phyloP scores from a whole-genome alignment of 805 yeast species.

The Isabelozyma pseudorhagii region DNA sequence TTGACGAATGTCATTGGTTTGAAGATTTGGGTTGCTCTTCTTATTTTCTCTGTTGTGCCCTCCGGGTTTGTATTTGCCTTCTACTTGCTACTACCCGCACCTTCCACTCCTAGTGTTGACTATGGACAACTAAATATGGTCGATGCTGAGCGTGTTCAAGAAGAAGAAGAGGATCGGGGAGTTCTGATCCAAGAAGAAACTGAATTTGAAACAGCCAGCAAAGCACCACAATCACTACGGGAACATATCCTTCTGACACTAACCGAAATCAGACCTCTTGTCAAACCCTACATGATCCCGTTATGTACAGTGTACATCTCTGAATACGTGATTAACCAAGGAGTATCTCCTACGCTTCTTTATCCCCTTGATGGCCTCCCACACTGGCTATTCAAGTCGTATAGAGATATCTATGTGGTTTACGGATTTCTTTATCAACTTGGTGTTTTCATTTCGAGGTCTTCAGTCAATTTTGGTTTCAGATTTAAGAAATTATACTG shows the following conservation, averaged over 20 bases:
- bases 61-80: slow-evolving; percentile 42
- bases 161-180: not conserved
- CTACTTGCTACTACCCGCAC: slow-evolving; percentile 21
- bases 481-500: slow-evolving; percentile 57
- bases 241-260: slow-evolving; percentile 19
- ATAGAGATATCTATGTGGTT: slow-evolving; percentile 85
- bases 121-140: slow-evolving; percentile 1
- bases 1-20: slow-evolving; percentile 68
- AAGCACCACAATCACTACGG: not conserved
- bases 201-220: not conserved
- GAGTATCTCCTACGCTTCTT: slow-evolving; percentile 81
- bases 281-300: slow-evolving; percentile 78
- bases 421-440: slow-evolving; percentile 88
- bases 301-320: slow-evolving; percentile 76
- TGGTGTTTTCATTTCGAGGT: slow-evolving; percentile 89
- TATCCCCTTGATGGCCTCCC: slow-evolving; percentile 74
- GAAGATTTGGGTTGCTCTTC: slow-evolving; percentile 50
- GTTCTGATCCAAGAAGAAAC: not conserved
- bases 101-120: slow-evolving; percentile 3
- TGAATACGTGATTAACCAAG: slow-evolving; percentile 89
- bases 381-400: slow-evolving; percentile 49
- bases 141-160: slow-evolving; percentile 4
- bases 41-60: slow-evolving; percentile 57
- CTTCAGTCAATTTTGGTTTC: slow-evolving; percentile 65
- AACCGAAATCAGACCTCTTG: slow-evolving; percentile 36